Conservation (phyloP, 108 stramenopile species). For the Nitzschia sp. region DNA sequence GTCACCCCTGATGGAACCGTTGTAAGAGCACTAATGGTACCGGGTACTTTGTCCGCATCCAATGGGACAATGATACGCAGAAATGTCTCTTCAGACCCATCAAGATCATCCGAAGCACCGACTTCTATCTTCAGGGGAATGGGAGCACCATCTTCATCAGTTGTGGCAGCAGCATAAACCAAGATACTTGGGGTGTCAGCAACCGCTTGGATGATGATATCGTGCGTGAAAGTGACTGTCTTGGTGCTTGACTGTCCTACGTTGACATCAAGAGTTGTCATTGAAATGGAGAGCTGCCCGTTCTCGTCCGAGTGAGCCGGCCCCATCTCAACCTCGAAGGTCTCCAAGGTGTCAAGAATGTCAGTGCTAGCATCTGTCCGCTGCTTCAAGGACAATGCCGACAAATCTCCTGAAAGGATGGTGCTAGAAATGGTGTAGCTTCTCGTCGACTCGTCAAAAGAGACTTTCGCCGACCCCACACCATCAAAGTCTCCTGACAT, state of each 20-base stretch:
- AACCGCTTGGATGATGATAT: slow-evolving; percentile 4
- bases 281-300: background rate
- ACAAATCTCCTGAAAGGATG: background rate
- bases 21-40: background rate
- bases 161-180: background rate
- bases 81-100: slow-evolving; percentile 1
- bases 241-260: background rate
- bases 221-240: background rate
- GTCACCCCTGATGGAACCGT: background rate
- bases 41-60: background rate
- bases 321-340: background rate
- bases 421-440: slow-evolving; percentile 1
- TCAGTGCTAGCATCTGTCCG: background rate
- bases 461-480: background rate
- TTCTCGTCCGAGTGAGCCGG: background rate
- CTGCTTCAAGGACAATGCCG: background rate
- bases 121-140: slow-evolving; percentile 1
- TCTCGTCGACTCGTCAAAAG: background rate
- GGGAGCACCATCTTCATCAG: background rate
- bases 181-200: slow-evolving; percentile 11
- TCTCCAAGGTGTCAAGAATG: background rate
- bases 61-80: background rate
- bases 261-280: slow-evolving; percentile 16
- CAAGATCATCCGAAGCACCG: background rate
- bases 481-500: background rate